These are phyloP conservation scores for Aspergillus hiratsukae DNA, from an alignment of 2,329 filamentous ascomycete species.

Conservation along the genomic window DNA sequence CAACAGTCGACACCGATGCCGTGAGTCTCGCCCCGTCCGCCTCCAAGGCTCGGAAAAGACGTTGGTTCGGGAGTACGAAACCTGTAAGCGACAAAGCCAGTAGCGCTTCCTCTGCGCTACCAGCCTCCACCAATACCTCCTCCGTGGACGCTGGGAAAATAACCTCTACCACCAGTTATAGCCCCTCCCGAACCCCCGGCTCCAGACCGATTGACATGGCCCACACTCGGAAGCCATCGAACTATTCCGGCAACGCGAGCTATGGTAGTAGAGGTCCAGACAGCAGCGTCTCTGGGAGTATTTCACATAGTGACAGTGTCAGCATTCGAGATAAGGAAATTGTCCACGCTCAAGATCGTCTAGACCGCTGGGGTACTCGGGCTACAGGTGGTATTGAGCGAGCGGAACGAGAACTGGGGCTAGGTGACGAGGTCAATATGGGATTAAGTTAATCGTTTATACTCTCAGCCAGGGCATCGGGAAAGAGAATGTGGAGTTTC, in stretches of 20 bases:
- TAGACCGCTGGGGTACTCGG: slow-evolving; percentile 51
- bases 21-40: slow-evolving; percentile 26
- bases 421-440: slow-evolving; percentile 82
- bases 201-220: slow-evolving; percentile 31
- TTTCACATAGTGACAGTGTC: slow-evolving; percentile 25
- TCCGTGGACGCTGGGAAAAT: slow-evolving; percentile 21
- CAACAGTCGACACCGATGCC: slow-evolving; percentile 20
- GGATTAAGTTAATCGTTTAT: slow-evolving; percentile 60
- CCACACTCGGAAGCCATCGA: slow-evolving; percentile 24
- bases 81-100: slow-evolving; percentile 27
- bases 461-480: neutral
- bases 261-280: slow-evolving; percentile 16
- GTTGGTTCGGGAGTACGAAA: slow-evolving; percentile 35
- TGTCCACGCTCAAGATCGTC: slow-evolving; percentile 42
- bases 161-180: slow-evolving; percentile 17
- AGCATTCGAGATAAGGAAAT: slow-evolving; percentile 37
- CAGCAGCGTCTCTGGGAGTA: slow-evolving; percentile 22
- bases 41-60: slow-evolving; percentile 30
- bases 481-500: neutral
- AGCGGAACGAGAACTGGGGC: slow-evolving; percentile 60
- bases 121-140: slow-evolving; percentile 16
- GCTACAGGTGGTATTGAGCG: slow-evolving; percentile 51
- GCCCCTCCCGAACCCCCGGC: slow-evolving; percentile 12
- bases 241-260: slow-evolving; percentile 17
- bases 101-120: slow-evolving; percentile 17